These are phyloP conservation scores for Ascochyta pisi DNA, from an alignment of 2,329 filamentous ascomycete species.

Conservation along the genomic window DNA sequence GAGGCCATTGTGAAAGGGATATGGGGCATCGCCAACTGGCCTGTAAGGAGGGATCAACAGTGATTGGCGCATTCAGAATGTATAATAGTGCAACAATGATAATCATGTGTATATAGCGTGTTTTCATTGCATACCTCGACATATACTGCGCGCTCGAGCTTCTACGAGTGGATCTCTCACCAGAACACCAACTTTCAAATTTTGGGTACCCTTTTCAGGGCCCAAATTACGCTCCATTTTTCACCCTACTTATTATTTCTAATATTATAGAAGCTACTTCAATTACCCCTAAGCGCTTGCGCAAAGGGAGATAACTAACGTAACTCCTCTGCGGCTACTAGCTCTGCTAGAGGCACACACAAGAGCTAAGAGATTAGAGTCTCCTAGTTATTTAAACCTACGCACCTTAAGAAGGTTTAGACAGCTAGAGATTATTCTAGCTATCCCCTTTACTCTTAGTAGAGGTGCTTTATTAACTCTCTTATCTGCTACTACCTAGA, in stretches of 20 bases:
- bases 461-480: background rate
- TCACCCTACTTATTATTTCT: background rate
- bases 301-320: background rate
- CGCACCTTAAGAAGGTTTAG: background rate
- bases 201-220: background rate
- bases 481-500: background rate
- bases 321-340: background rate
- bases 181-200: background rate
- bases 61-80: conserved; percentile 1
- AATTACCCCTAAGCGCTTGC: background rate
- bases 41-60: background rate
- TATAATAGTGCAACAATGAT: background rate
- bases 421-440: background rate
- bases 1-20: conserved; percentile 53
- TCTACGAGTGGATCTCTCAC: background rate
- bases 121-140: too few species aligned
- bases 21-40: conserved; percentile 42
- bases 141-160: too few species aligned
- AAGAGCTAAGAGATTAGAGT: background rate
- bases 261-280: background rate
- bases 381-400: background rate
- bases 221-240: background rate
- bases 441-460: background rate
- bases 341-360: background rate
- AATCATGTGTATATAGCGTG: too few species aligned